Conservation (phyloP, 345 rosid species). For the Sapria himalayana region DNA sequence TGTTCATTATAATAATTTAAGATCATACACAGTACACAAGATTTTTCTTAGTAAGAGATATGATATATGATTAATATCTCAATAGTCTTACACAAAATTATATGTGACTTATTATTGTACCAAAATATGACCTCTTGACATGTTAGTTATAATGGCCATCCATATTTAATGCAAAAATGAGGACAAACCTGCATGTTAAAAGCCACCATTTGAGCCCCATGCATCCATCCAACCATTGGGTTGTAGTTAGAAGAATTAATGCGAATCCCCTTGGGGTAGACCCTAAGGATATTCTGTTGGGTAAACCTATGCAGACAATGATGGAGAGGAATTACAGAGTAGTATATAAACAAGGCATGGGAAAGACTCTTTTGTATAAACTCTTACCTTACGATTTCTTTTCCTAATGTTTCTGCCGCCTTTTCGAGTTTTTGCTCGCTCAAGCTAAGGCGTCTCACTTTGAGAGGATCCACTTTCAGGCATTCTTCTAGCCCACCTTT, state of each 20-base stretch:
- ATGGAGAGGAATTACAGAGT: too few relatives aligned
- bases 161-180: too few relatives aligned
- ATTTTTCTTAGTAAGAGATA: too few relatives aligned
- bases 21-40: too few relatives aligned
- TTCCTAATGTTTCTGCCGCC: conserved; percentile 19
- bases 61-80: too few relatives aligned
- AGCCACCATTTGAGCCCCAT: conserved; percentile 89
- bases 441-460: conserved; percentile 42
- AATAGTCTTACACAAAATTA: too few relatives aligned
- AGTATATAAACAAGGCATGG: too few relatives aligned
- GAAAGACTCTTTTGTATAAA: conserved; percentile 62
- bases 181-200: conserved; percentile 64
- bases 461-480: conserved; percentile 19
- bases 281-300: conserved; percentile 50
- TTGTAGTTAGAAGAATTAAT: conserved; percentile 53
- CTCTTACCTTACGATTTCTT: conserved; percentile 45
- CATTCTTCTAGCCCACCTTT: conserved; percentile 30
- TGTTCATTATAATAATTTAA: too few relatives aligned
- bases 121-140: too few relatives aligned
- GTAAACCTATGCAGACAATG: too few relatives aligned
- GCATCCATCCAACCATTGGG: conserved; percentile 53
- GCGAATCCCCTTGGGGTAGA: conserved; percentile 80
- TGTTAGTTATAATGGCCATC: too few relatives aligned
- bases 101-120: too few relatives aligned
- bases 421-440: conserved; percentile 52